Evolutionary conservation across 2,329 filamentous ascomycete genomes (phyloP).

Genomic region (Corynespora cassiicola): DNA sequence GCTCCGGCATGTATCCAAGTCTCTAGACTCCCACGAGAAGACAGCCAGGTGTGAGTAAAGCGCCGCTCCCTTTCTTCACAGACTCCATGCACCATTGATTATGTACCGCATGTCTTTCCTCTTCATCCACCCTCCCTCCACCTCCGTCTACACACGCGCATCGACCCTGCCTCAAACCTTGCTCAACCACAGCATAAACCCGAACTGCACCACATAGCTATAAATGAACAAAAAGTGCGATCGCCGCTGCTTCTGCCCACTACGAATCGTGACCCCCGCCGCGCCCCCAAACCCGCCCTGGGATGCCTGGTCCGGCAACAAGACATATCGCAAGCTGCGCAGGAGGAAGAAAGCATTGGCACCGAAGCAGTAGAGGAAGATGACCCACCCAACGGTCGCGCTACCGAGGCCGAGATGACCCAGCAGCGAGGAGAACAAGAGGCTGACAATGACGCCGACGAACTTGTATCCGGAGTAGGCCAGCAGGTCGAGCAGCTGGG

Average conservation of each 20-base stretch:
- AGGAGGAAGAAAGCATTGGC: slow-evolving; percentile 96
- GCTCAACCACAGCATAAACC: slow-evolving; percentile 88
- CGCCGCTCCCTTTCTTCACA: too few relatives aligned
- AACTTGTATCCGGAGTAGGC: slow-evolving; percentile 99
- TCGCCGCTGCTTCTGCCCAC: slow-evolving; percentile 65
- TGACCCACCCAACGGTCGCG: slow-evolving; percentile 84
- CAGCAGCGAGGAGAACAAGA: slow-evolving; percentile 72
- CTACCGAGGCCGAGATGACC: slow-evolving; percentile 77
- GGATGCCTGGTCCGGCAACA: slow-evolving; percentile 73
- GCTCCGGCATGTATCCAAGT: too few relatives aligned
- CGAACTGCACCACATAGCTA: slow-evolving; percentile 89
- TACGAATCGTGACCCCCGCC: slow-evolving; percentile 73
- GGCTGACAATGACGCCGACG: slow-evolving; percentile 91
- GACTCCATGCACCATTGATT: too few relatives aligned
- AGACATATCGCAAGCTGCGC: slow-evolving; percentile 92
- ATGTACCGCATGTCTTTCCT: too few relatives aligned
- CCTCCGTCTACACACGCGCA: too few relatives aligned
- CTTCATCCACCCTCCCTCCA: too few relatives aligned
- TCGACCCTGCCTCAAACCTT: slow-evolving; percentile 34
- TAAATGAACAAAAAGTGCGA: slow-evolving; percentile 55
- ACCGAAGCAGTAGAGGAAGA: slow-evolving; percentile 90
- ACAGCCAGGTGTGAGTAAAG: too few relatives aligned
- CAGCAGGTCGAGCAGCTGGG: slow-evolving; percentile 89
- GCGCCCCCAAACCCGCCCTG: slow-evolving; percentile 45
- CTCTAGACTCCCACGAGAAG: too few relatives aligned